Evolutionary conservation across 2,329 filamentous ascomycete species (phyloP), one percentile per base, ranked within the genome.

Genomic region (Sordariomycetes sp.): DNA sequence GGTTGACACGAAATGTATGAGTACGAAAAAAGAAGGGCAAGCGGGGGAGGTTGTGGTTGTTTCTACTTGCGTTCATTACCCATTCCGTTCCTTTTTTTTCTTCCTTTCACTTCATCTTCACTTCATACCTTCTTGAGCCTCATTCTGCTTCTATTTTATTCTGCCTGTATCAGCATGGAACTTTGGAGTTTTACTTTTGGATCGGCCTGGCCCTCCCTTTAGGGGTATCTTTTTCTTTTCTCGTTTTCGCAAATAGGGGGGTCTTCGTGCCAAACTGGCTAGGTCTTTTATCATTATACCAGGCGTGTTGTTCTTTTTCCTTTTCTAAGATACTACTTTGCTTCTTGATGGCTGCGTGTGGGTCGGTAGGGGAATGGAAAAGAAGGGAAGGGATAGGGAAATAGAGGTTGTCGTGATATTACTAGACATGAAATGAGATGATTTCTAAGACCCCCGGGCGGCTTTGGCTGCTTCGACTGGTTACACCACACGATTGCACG

Each of bases 241-340:
- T 32, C 8, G 28, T 32, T 32, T 32, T 32, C 28, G 40, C 16
- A 46, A 46, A 46, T 18, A 6, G 16, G 40, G 40, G 40, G 40
- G 40, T 46, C 40, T 46, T 8, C 18, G 14, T 50, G 18, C 46
- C 20, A 6, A 20, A 22, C 46, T 50, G 18, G 46, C n/a, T 50
- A 22, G n/a, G 16, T n/a, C n/a, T 8, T 46, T 46, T 8, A 53
- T 53, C 25, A 53, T 55, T 55, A 55, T 55, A 46, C 34, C 37
- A 55, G 34, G 34, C 53, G 37, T 58, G 20, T 58, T 48, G 16
- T 52, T 57, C 24, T 56, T 58, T 32, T 60, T 35, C 46, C 43
- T 28, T 16, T 24, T 46, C 52, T 57, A 18, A 28, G 18, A 52
- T 37, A 5, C 20, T 48, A 11, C 25, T 11, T 28, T 34, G 4